A percentile compares a stretch with the other conserved stretches of the same genome.
These are phyloP conservation scores for Verticillium dahliae DNA, from an alignment of 2,329 filamentous ascomycete genomes.

Conservation along the genomic window DNA sequence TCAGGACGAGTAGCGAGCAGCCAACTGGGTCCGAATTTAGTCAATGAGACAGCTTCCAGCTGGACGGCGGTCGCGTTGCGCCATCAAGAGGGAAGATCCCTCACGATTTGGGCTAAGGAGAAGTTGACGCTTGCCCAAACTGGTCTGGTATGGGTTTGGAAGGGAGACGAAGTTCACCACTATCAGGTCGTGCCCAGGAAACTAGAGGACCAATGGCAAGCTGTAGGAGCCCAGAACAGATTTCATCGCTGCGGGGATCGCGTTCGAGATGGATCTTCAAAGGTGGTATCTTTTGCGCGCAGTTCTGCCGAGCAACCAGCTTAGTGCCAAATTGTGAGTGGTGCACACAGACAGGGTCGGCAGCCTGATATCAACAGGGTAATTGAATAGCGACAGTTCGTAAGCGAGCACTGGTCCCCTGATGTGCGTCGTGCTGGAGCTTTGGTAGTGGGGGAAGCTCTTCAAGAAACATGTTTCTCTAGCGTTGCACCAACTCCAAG, in stretches of 20 bases:
- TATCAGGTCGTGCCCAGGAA: not conserved
- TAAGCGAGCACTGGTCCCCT: not conserved
- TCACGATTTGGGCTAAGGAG: not conserved
- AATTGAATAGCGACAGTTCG: not conserved
- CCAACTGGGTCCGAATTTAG: not conserved
- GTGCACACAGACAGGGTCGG: not conserved
- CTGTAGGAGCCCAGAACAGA: not conserved
- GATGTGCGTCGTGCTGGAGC: slow-evolving; percentile 1
- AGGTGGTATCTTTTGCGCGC: not conserved
- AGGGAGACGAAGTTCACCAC: not conserved
- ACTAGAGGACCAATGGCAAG: not conserved
- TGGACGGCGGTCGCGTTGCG: not conserved
- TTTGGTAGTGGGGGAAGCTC: not conserved
- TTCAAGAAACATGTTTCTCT: slow-evolving; percentile 2
- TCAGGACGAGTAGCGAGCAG: not conserved
- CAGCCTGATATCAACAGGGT: not conserved
- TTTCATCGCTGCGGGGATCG: not conserved
- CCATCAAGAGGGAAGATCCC: not conserved
- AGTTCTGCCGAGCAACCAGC: not conserved
- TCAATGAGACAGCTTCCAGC: not conserved
- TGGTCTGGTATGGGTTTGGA: not conserved
- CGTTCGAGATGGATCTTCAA: not conserved
- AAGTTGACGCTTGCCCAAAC: not conserved
- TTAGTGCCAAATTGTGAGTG: not conserved
- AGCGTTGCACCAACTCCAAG: not conserved